Percentiles rank a stretch among this genome's conserved stretches.
Evolutionary conservation across 1,284 basidiomycete species (phyloP).

Genomic region (Sanghuangporus weigelae): DNA sequence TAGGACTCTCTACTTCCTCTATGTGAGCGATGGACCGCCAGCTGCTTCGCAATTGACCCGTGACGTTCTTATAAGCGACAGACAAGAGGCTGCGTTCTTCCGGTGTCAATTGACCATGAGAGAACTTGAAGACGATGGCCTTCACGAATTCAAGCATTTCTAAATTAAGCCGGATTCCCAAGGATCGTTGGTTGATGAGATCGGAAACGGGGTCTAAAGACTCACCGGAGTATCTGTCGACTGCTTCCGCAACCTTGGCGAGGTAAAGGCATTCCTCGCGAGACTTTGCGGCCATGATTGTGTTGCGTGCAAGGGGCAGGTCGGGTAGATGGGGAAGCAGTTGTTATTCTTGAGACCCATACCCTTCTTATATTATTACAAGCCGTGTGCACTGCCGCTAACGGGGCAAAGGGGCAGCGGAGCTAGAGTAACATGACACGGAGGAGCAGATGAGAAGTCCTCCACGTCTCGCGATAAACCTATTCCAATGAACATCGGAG

Average conservation of each 20-base stretch:
- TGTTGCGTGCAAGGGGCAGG: neutral
- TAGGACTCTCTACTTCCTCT: conserved; percentile 43
- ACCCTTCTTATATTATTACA: neutral
- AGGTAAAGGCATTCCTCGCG: conserved; percentile 39
- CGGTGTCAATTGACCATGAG: conserved; percentile 44
- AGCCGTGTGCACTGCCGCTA: neutral
- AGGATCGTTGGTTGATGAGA: neutral
- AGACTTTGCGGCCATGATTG: conserved; percentile 11
- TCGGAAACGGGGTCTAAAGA: neutral
- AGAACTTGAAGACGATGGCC: conserved; percentile 39
- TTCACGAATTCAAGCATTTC: conserved; percentile 59
- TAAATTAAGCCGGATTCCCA: conserved; percentile 22
- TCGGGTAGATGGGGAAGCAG: neutral
- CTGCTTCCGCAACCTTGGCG: conserved; percentile 63
- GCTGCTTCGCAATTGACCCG: conserved; percentile 53
- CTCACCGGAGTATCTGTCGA: conserved; percentile 60
- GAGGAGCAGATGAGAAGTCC: neutral
- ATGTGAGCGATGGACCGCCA: conserved; percentile 57
- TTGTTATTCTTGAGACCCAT: neutral
- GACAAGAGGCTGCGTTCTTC: conserved; percentile 68
- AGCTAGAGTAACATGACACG: conserved; percentile 1
- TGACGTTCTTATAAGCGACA: conserved; percentile 66
- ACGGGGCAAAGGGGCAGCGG: conserved; percentile 8
- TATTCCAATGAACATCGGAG: neutral
- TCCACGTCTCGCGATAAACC: neutral